Evolutionary conservation across 805 yeast genomes (phyloP), one percentile per base, ranked within the genome.

Genomic region (Wickerhamiella occidentalis): DNA sequence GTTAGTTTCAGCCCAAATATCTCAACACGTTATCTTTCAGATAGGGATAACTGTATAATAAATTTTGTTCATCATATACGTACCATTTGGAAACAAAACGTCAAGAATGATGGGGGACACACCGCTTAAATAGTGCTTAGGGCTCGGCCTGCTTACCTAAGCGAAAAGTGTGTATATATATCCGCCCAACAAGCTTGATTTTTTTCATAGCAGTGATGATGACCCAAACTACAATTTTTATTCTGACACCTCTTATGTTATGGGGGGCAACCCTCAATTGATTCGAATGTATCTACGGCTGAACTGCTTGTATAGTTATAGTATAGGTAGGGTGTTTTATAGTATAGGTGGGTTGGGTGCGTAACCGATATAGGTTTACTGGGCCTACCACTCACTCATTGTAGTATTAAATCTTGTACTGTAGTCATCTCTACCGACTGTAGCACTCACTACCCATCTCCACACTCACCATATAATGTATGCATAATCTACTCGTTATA

Each of bases 401-500:
- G n/a, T n/a, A n/a, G n/a, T n/a, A n/a, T n/a, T n/a, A n/a, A n/a
- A n/a, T n/a, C n/a, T n/a, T n/a, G n/a, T n/a, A n/a, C n/a, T n/a
- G n/a, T n/a, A n/a, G n/a, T n/a, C n/a, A n/a, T n/a, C n/a, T n/a
- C n/a, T n/a, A n/a, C n/a, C n/a, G n/a, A n/a, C n/a, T n/a, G n/a
- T n/a, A n/a, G n/a, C n/a, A n/a, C n/a, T n/a, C n/a, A n/a, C n/a
- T n/a, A n/a, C n/a, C n/a, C n/a, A n/a, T n/a, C n/a, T n/a, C n/a
- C n/a, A n/a, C n/a, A n/a, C n/a, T n/a, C n/a, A n/a, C n/a, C n/a
- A n/a, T n/a, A n/a, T n/a, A n/a, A n/a, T n/a, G n/a, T n/a, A n/a
- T n/a, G n/a, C n/a, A n/a, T n/a, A 23, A 8, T 23, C 26, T 23
- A 69, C 60, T 90, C 96, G 62, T 90, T 85, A 68, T 77, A 82